Evolutionary conservation across 495 filamentous ascomycete genomes (phyloP), one percentile per base, ranked within the genome.

Genomic region (Rusavskia elegans): DNA sequence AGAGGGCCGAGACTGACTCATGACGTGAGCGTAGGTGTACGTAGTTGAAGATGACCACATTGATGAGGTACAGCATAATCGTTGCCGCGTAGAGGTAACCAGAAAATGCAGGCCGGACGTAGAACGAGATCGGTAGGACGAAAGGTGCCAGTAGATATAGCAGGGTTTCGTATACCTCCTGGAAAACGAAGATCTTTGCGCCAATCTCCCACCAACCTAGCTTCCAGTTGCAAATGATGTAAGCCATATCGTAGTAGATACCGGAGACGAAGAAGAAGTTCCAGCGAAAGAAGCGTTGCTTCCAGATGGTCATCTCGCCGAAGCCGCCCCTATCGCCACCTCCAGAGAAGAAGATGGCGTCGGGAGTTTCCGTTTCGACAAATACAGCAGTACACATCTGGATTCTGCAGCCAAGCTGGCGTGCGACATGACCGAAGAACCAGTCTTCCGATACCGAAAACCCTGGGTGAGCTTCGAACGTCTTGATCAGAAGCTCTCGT

Each of bases 121-220:
- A 52, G 40, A 75, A 66, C 0, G 71, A 68, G 7, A 75, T 70
- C 0, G 70, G 69, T 0, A 73, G 52, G 14, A 74, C 56, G 48
- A 75, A 73, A 0, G 69, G 72, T 0, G 70, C 64, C 19, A 73
- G 51, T 10, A 74, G 55, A 50, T 68, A 71, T 21, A 73, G 59
- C 0, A 75, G 49, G 3, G 71, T 71, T 51, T 75, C 72, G 53
- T 74, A 74, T 6, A 73, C 68, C 55, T 83, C 78, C 66, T 87
- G 83, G 4, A 84, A 81, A 21, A 78, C 76, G 60, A 83, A 84
- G 49, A 87, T 78, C 68, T 74, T 74, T 0, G 70, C 63, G 1
- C 71, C 71, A 25, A 75, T 46, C 44, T 75, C 72, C 67, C 69
- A 72, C 63, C 60, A 68, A 20, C 71, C 70, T 19, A 75, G 57